Evolutionary conservation across 345 rosid species (phyloP).

Genomic region (Linum trigynum): DNA sequence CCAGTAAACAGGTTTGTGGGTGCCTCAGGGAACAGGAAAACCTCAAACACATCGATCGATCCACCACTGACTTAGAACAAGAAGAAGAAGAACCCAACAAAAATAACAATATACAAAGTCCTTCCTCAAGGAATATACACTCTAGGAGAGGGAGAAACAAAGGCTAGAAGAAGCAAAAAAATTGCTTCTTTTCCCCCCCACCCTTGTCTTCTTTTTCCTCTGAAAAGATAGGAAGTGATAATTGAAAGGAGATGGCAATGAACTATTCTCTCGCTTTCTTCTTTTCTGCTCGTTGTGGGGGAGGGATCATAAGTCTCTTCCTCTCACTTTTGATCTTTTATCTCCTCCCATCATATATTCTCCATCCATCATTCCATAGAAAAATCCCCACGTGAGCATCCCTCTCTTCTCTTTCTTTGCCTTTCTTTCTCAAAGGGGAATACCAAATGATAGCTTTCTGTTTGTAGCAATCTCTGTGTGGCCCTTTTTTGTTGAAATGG

Average conservation of each 20-base stretch:
- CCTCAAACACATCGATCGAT: slow-evolving; percentile 36
- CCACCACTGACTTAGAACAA: slow-evolving; percentile 10
- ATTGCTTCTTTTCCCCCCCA: neutral
- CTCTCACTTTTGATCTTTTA: slow-evolving; percentile 24
- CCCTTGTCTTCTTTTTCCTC: slow-evolving; percentile 2
- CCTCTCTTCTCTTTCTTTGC: slow-evolving; percentile 33
- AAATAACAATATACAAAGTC: slow-evolving; percentile 17
- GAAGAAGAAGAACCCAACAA: slow-evolving; percentile 31
- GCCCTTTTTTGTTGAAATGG: slow-evolving; percentile 5
- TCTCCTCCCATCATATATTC: slow-evolving; percentile 33
- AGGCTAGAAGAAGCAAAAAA: neutral
- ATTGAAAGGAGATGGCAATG: slow-evolving; percentile 20
- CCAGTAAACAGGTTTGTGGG: slow-evolving; percentile 38
- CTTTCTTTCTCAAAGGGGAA: slow-evolving; percentile 42
- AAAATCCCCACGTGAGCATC: slow-evolving; percentile 46
- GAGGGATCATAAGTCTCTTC: neutral
- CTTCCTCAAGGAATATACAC: slow-evolving; percentile 16
- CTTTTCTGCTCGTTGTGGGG: too few species aligned
- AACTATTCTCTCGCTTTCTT: neutral
- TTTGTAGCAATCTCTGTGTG: slow-evolving; percentile 5
- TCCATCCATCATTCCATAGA: slow-evolving; percentile 33
- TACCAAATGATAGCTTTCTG: slow-evolving; percentile 21
- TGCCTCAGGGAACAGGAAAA: slow-evolving; percentile 44
- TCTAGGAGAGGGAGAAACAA: slow-evolving; percentile 3
- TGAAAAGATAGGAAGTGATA: slow-evolving; percentile 11